Base-by-base conservation (phyloP, 2,329 filamentous ascomycete species). In the Trichoderma sp. region DNA sequence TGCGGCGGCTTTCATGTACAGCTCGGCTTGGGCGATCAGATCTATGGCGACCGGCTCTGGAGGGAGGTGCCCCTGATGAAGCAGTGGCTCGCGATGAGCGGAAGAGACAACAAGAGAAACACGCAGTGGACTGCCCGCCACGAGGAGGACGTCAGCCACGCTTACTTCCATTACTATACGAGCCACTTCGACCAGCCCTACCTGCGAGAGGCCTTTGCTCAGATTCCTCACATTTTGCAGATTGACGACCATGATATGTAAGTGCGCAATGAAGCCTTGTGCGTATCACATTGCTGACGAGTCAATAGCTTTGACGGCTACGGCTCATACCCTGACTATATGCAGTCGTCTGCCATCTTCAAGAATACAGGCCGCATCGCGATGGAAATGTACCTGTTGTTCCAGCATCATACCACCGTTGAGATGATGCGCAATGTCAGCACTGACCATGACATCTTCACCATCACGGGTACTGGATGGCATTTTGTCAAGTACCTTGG, bases 91-190 rank as follows among this genome's bases (percentile, higher is more conserved):
- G 87, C 90, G 10, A 95, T 93, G 78, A 93, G 90, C 72, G 95
- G 95, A 6, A 93, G 97, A 70, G 95, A 98, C 64, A 95, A 93
- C 71, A 85, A 96, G 66, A 96, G 93, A 80, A 96, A 89, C 70
- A 89, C 92, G 0, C 85, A 89, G 50, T 99, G 95, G 95, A 97
- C 93, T 7, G 92, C 94, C 3, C 89, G 92, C 57, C 92, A 98
- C 72, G 93, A 99, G 74, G 94, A 99, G 73, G 95, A 99, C 73
- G 92, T 97, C 19, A 89, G 90, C 2, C 93, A 98, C 77, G 93
- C 95, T 7, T 99, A 97, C 79, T 99, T 99, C 78, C 95, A 99
- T 77, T 99, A 97, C 77, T 99, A 99, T 75, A 97, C 93, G 1
- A 97, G 93, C 71, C 94, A 98, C 76, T 98, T 99, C 75, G 95